Conservation (phyloP, 805 yeast species). For the Maudiozyma serrabonitensis region DNA sequence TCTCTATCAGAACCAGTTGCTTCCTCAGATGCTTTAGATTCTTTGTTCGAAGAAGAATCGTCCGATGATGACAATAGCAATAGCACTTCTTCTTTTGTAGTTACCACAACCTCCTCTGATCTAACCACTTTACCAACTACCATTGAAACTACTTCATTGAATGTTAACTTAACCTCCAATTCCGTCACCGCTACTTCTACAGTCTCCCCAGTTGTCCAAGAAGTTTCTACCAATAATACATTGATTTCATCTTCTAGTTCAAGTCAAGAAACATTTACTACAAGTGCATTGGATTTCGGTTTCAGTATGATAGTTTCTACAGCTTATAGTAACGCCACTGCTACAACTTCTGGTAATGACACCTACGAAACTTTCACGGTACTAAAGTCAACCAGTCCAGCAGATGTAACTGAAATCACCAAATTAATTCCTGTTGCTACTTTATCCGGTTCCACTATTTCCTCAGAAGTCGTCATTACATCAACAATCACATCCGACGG, state of each 20-base stretch:
- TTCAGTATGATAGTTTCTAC: neutral
- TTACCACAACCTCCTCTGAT: neutral
- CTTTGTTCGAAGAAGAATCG: neutral
- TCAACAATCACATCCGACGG: neutral
- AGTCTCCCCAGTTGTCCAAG: neutral
- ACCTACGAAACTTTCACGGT: neutral
- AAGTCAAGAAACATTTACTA: neutral
- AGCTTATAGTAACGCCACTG: constrained; percentile 7
- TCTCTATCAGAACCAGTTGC: neutral
- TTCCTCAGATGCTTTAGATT: neutral
- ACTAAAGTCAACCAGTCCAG: neutral
- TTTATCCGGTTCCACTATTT: constrained; percentile 5
- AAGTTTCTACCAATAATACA: neutral
- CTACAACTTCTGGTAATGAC: neutral
- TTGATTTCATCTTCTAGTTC: neutral
- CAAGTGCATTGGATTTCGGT: neutral
- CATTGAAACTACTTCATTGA: neutral
- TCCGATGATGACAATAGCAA: neutral
- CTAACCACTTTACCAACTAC: neutral
- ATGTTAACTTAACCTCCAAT: neutral
- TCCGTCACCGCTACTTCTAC: neutral
- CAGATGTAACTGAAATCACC: constrained; percentile 1
- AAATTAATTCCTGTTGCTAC: constrained; percentile 2
- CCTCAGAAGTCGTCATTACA: constrained; percentile 3
- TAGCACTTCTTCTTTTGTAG: neutral